phyloP scores from a whole-genome alignment of 352 stramenopile genomes.

The Phytopythium oedochilum region DNA sequence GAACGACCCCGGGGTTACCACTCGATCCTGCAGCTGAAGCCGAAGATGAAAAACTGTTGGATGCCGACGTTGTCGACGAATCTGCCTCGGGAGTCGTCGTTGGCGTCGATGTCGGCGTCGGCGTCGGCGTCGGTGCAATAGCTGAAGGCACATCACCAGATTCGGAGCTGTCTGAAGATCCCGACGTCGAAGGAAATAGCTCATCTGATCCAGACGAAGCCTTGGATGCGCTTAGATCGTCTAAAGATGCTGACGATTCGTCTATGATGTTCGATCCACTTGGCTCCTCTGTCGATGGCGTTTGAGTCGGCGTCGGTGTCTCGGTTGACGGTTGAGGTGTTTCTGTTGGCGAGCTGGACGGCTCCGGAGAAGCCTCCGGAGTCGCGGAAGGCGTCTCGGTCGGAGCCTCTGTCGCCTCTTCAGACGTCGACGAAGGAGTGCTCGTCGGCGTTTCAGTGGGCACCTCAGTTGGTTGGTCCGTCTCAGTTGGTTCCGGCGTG shows the following conservation, averaged over 20 bases:
- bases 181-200: not conserved
- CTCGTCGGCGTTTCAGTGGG: conserved; percentile 3
- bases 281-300: not conserved
- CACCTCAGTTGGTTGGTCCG: not conserved
- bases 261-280: not conserved
- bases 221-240: not conserved
- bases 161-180: not conserved
- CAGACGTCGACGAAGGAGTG: not conserved
- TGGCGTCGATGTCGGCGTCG: conserved; percentile 4
- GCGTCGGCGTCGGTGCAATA: conserved; percentile 2
- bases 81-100: not conserved
- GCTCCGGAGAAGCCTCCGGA: not conserved
- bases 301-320: not conserved
- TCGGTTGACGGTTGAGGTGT: conserved; percentile 4
- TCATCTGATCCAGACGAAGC: not conserved
- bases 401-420: not conserved
- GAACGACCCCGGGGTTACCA: no score
- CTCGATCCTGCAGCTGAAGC: not conserved
- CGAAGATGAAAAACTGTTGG: not conserved
- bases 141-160: not conserved
- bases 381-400: conserved; percentile 1
- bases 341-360: conserved; percentile 4
- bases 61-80: not conserved
- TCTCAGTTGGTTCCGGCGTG: conserved; percentile 1
- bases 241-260: not conserved